Base-by-base conservation (phyloP, 2,329 filamentous ascomycete genomes). In the Penicillium glabrum region DNA sequence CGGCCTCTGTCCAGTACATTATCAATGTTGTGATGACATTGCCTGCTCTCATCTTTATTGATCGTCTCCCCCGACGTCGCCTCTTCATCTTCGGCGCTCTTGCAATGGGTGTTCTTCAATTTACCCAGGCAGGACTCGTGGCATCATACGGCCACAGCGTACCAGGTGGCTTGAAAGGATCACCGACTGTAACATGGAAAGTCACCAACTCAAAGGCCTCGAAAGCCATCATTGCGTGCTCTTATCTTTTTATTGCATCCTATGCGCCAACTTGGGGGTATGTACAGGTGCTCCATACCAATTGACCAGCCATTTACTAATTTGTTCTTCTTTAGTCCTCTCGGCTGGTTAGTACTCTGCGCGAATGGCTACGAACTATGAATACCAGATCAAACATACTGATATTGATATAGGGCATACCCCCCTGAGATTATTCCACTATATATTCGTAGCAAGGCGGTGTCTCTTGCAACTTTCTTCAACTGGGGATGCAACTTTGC, bases 211-310 rank as follows among this genome's bases (percentile, higher is more conserved):
- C 61, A 9, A 58, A 65, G 39, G 66, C 67, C 21, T 67, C 64
- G 10, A 82, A 81, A 53, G 87, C 80, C 21, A 83, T 91, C 50
- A 86, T 89, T 27, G 26, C 85, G 4, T 87, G 82, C 73, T 86
- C 85, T 1, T 89, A 88, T 67, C 80, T 89, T 39, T 88, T 89
- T 65, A 85, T 89, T 29, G 85, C 85, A 3, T 82, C 81, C 1
- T 89, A 83, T 61, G 86, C 86, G 0, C 80, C 82, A 14, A 83
- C 82, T 1, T 86, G 83, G 83, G 80, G 79, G 3, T 81, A 80
- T 0, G 77, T 81, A 23, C 13, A 26, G 23, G 19, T n/a, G 6
- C 3, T n/a, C 14, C 21, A 11, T 29, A 3, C 4, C 9, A 1
- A 27, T n/a, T n/a, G 2, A 3, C 2, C 27, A 29, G 8, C 27